A percentile compares a stretch with the other conserved stretches of the same genome.
phyloP scores from a whole-genome alignment of 176 grass and related monocot genomes.

The Tillandsia fasciculata region DNA sequence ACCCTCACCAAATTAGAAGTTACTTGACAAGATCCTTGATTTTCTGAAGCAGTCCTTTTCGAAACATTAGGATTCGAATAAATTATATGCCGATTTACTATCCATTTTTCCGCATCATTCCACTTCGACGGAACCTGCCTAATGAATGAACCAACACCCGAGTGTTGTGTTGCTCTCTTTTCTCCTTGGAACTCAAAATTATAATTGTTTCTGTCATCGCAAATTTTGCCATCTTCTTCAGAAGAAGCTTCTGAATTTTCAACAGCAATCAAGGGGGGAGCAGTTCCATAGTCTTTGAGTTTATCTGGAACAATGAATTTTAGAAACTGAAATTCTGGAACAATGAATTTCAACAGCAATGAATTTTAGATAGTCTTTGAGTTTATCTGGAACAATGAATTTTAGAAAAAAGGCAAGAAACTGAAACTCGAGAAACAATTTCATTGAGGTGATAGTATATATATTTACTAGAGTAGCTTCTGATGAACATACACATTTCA shows the following conservation, averaged over 20 bases:
- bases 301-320: conserved; percentile 6
- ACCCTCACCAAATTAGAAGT: conserved; percentile 14
- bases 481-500: conserved; percentile 17
- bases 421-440: conserved; percentile 9
- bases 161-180: conserved; percentile 25
- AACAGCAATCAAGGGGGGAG: conserved; percentile 1
- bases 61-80: conserved; percentile 67
- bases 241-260: conserved; percentile 23
- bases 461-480: background rate
- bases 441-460: too few species aligned
- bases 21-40: conserved; percentile 9
- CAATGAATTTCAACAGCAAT: background rate
- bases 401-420: background rate
- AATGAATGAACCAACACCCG: conserved; percentile 33
- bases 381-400: conserved; percentile 8
- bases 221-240: conserved; percentile 23
- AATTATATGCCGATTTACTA: conserved; percentile 60
- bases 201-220: conserved; percentile 23
- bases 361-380: conserved; percentile 6
- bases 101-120: conserved; percentile 99
- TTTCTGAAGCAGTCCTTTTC: conserved; percentile 27
- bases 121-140: conserved; percentile 84
- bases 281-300: conserved; percentile 13
- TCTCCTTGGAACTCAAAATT: conserved; percentile 77
- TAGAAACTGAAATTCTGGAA: background rate